Evolutionary conservation across 345 rosid species (phyloP), one percentile per base, ranked within the genome.

Genomic region (Ailanthus altissimus): DNA sequence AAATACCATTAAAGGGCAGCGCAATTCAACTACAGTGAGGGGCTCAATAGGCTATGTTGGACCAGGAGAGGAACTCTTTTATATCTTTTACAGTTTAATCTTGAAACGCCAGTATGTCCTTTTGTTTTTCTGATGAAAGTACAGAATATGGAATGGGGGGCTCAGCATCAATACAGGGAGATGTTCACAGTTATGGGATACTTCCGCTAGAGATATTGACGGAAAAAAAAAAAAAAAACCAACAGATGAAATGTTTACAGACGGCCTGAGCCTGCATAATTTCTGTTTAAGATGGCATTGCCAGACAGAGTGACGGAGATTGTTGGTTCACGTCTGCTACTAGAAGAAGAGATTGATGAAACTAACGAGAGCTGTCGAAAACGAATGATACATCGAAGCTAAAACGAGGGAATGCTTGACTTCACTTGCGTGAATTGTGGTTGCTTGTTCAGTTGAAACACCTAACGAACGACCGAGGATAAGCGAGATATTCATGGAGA

Each of bases 21-120:
- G 47, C 49, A 70, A 32, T 46, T 80, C 75, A 26, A 20, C 45
- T 25, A 42, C 32, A 61, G 20, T 79, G 26, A 68, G 64, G 42
- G 83, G 81, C 0, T 72, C 83, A 2, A 38, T 77, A 6, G 83
- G 83, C 5, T 79, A 79, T 23, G 21, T 74, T 45, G 59, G 81
- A 15, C 81, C 78, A 51, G 82, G 82, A 70, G 18, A 40, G 18
- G 12, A 71, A 54, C 54, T n/a, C n/a, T n/a, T n/a, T n/a, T n/a
- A n/a, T n/a, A n/a, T n/a, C n/a, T n/a, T n/a, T n/a, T n/a, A 20
- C 2, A 10, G 15, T 60, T 28, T 49, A 28, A 38, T 36, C 40
- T 38, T 70, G 45, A 53, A 12, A 7, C 2, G 9, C 16, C 54
- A 18, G 67, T 23, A 15, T 10, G 5, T 62, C 2, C 4, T 10